Percentiles rank a stretch among this genome's conserved stretches.
These are phyloP conservation scores for Ophiostoma ulmi DNA, from an alignment of 2,329 filamentous ascomycete species.

Conservation along the genomic window DNA sequence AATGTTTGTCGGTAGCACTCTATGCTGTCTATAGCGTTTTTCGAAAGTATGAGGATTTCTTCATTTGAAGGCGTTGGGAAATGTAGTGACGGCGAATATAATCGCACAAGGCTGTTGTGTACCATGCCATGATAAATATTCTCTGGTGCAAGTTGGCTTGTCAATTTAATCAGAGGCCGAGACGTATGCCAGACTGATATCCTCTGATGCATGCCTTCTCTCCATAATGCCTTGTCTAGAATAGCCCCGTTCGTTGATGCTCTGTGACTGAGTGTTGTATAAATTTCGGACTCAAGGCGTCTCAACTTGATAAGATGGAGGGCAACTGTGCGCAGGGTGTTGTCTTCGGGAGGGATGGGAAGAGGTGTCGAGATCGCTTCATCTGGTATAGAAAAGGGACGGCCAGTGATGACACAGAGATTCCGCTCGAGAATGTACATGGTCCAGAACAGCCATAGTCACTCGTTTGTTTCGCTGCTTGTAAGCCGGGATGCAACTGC, in stretches of 20 bases:
- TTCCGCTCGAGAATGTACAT: conserved; percentile 1
- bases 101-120: conserved; percentile 7
- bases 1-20: background rate
- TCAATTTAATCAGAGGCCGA: background rate
- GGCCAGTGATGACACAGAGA: background rate
- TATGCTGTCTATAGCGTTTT: background rate
- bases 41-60: background rate
- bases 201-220: background rate
- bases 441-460: conserved; percentile 5
- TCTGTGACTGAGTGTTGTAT: background rate
- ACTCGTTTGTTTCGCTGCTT: background rate
- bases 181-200: background rate
- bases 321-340: background rate
- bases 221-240: background rate
- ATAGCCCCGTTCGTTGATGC: background rate
- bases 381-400: background rate
- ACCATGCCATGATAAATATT: background rate
- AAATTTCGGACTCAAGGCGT: background rate
- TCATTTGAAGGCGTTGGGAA: conserved; percentile 22
- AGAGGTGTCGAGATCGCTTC: background rate
- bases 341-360: background rate
- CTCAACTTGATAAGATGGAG: background rate
- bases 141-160: background rate
- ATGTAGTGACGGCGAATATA: background rate
- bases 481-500: background rate